Evolutionary conservation across 2,329 filamentous ascomycete species (phyloP), one percentile per base, ranked within the genome.

Genomic region (Waltergamsia citrina): DNA sequence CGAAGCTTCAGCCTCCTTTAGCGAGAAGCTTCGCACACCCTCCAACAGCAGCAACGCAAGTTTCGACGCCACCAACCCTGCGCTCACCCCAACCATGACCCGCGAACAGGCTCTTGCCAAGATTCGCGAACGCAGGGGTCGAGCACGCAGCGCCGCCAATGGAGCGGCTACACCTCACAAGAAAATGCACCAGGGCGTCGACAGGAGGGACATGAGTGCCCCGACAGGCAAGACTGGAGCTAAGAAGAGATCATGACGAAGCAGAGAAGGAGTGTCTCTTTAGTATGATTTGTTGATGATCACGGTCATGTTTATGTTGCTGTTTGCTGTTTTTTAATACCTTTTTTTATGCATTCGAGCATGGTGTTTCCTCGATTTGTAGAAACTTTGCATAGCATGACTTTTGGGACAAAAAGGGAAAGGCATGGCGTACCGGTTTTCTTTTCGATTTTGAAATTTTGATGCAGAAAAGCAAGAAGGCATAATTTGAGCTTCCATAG

Each of bases 61-160:
- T 35, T 76, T 75, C 44, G 71, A 76, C 50, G 49, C 61, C 26
- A 69, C 57, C 39, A 70, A 77, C 49, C 71, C 72, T 15, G 74
- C 74, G 8, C 52, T 80, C 39, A 78, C 70, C 27, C 74, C 75
- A 5, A 81, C 76, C 25, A 77, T 81, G 71, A 74, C 74, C 18
- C 69, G 84, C 35, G 84, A 86, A 53, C 69, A 86, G 54, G 83
- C 83, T 4, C 67, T 90, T 12, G 80, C 80, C 36, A 76, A 80
- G 51, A 88, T 90, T 43, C 70, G 78, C 34, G 78, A 85, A 57
- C 68, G 84, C 19, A 63, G 84, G 34, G 81, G 81, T 6, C 65
- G 84, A 29, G 81, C 83, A 37, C 69, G 76, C 44, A 85, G 79
- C 52, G 72, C 81, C 37, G 76, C 77, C 5, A 68, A 75, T 34